These are phyloP conservation scores for Boletus barrowsii DNA, from an alignment of 768 basidiomycete genomes.

Conservation along the genomic window DNA sequence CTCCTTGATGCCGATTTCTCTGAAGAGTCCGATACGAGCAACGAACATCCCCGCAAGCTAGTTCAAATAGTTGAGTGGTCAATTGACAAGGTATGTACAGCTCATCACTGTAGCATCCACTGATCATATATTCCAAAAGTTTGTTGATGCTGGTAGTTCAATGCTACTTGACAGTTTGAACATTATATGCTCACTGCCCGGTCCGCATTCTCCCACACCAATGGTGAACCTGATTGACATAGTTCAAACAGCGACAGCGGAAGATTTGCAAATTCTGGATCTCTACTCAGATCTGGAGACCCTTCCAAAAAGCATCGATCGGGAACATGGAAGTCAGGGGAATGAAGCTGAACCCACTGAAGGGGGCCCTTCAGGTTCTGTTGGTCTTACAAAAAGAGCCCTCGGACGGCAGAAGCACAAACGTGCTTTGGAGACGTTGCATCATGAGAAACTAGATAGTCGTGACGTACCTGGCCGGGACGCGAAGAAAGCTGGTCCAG, in stretches of 20 bases:
- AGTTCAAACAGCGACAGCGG: slow-evolving; percentile 40
- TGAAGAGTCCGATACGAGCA: slow-evolving; percentile 6
- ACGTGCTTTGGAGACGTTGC: slow-evolving; percentile 37
- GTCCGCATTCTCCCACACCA: slow-evolving; percentile 31
- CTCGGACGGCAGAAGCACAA: slow-evolving; percentile 52
- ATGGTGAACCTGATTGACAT: not conserved
- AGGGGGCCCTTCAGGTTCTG: slow-evolving; percentile 1
- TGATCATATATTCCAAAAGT: slow-evolving; percentile 13
- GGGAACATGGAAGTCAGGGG: slow-evolving; percentile 41
- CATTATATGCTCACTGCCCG: slow-evolving; percentile 41
- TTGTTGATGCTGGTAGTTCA: slow-evolving; percentile 18
- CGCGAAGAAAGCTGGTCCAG: slow-evolving; percentile 14
- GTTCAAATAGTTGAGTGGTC: slow-evolving; percentile 34
- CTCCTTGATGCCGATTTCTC: slow-evolving; percentile 48
- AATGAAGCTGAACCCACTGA: slow-evolving; percentile 20
- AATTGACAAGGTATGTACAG: slow-evolving; percentile 37
- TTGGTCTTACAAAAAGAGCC: slow-evolving; percentile 41
- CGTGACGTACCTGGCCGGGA: slow-evolving; percentile 2
- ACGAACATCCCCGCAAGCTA: slow-evolving; percentile 17
- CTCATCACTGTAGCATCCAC: not conserved
- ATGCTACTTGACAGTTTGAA: slow-evolving; percentile 46
- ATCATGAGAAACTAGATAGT: slow-evolving; percentile 6
- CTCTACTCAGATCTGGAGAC: slow-evolving; percentile 56
- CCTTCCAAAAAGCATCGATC: slow-evolving; percentile 58
- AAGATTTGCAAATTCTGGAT: slow-evolving; percentile 52